phyloP scores from a whole-genome alignment of 2,329 filamentous ascomycete species.

The Xylariales sp. region DNA sequence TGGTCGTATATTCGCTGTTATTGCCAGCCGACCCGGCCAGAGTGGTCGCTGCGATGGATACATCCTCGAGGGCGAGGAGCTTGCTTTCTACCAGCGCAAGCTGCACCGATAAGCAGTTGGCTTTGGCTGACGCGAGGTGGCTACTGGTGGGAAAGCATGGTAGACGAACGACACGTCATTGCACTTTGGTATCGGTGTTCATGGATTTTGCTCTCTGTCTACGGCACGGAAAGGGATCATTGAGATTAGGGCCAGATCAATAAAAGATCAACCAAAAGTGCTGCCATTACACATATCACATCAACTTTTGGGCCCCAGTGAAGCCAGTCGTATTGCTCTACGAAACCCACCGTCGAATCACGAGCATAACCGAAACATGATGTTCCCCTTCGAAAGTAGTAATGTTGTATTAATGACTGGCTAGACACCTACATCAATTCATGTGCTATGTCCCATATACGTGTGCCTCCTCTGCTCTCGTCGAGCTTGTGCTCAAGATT shows the following conservation, averaged over 20 bases:
- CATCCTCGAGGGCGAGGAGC: conserved; percentile 98
- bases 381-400: no score
- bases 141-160: conserved; percentile 11
- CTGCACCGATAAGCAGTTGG: conserved; percentile 81
- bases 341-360: no score
- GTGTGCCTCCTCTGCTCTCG: no score
- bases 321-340: no score
- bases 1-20: conserved; percentile 90
- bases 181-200: conserved; percentile 30
- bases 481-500: no score
- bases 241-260: conserved; percentile 28
- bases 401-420: no score
- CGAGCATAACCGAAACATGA: no score
- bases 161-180: conserved; percentile 13
- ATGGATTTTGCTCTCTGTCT: conserved; percentile 28
- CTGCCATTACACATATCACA: conserved; percentile 5
- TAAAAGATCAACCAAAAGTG: conserved; percentile 27
- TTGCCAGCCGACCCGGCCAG: conserved; percentile 92
- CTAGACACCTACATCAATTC: no score
- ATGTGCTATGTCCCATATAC: no score
- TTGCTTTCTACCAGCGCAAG: conserved; percentile 99
- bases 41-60: conserved; percentile 95
- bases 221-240: conserved; percentile 28
- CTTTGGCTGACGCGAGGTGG: conserved; percentile 2
- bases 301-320: conserved; percentile 1